phyloP scores from a whole-genome alignment of 495 filamentous ascomycete genomes.

The Penicillium flavigenum region DNA sequence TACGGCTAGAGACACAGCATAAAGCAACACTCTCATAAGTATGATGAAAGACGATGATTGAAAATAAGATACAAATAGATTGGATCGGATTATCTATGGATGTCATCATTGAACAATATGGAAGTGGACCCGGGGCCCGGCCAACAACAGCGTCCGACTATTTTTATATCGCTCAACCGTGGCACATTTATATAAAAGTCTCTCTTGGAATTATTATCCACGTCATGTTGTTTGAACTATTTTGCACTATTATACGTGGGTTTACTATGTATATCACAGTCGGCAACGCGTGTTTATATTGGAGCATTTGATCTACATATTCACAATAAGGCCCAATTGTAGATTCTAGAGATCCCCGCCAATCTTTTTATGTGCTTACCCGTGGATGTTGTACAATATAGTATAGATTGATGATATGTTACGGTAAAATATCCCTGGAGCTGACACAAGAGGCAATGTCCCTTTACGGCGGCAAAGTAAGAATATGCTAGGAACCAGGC shows the following conservation, averaged over 20 bases:
- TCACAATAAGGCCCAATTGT: background rate
- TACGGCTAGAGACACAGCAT: background rate
- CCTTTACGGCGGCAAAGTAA: background rate
- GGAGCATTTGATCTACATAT: background rate
- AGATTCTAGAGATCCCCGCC: background rate
- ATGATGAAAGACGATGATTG: background rate
- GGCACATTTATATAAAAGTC: background rate
- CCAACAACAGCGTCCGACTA: conserved; percentile 18
- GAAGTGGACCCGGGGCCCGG: conserved; percentile 10
- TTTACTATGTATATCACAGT: background rate
- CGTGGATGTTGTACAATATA: background rate
- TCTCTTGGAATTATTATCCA: background rate
- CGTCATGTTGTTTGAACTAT: background rate
- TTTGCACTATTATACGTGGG: background rate
- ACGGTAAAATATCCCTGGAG: background rate
- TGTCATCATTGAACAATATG: conserved; percentile 12
- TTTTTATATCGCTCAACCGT: conserved; percentile 22
- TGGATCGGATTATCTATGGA: conserved; percentile 16
- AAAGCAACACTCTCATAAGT: background rate
- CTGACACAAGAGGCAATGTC: background rate
- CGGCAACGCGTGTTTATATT: background rate
- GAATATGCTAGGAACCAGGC: conserved; percentile 5
- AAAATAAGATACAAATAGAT: conserved; percentile 11
- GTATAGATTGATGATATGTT: background rate
- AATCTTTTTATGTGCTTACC: too few relatives aligned